A percentile compares a stretch with the other conserved stretches of the same genome.
Conservation (phyloP, 495 filamentous ascomycete species). For the Neurospora sp. region DNA sequence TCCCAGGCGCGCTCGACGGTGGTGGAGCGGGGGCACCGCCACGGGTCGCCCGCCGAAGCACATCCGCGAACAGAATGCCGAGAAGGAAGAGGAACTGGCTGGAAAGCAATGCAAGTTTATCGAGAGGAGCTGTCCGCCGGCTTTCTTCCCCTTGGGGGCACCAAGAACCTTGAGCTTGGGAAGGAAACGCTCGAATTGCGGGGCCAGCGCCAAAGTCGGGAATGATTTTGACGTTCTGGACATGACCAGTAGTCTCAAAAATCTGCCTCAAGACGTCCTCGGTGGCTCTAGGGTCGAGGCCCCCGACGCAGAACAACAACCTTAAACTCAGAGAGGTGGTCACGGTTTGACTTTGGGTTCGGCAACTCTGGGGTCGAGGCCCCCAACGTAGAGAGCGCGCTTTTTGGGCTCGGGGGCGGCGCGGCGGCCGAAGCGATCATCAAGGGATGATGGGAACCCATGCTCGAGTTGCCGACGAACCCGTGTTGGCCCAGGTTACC, state of each 20-base stretch:
- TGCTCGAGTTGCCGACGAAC: background rate
- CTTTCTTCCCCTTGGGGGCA: no score
- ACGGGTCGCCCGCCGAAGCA: no score
- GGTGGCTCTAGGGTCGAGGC: conserved; percentile 87
- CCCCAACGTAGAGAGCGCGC: conserved; percentile 91
- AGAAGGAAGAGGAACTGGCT: no score
- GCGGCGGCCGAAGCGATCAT: conserved; percentile 57
- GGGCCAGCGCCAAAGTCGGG: conserved; percentile 46
- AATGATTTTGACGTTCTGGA: conserved; percentile 98
- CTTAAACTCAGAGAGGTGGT: no score
- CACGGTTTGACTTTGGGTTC: no score
- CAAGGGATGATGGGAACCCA: background rate
- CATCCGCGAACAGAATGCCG: no score
- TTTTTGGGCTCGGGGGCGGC: conserved; percentile 98
- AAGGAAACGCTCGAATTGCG: no score
- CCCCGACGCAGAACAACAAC: conserved; percentile 68
- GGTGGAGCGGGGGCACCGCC: no score
- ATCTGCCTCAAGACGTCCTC: conserved; percentile 97
- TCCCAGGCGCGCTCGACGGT: no score
- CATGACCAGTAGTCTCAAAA: conserved; percentile 97
- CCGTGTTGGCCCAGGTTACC: background rate
- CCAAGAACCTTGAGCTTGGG: no score
- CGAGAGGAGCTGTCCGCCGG: no score
- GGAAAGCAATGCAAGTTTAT: no score
- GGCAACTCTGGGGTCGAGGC: conserved; percentile 76